Evolutionary conservation across 306 rosid species (phyloP), one percentile per base, ranked within the genome.

Genomic region (Sphenostylis stenocarpa): DNA sequence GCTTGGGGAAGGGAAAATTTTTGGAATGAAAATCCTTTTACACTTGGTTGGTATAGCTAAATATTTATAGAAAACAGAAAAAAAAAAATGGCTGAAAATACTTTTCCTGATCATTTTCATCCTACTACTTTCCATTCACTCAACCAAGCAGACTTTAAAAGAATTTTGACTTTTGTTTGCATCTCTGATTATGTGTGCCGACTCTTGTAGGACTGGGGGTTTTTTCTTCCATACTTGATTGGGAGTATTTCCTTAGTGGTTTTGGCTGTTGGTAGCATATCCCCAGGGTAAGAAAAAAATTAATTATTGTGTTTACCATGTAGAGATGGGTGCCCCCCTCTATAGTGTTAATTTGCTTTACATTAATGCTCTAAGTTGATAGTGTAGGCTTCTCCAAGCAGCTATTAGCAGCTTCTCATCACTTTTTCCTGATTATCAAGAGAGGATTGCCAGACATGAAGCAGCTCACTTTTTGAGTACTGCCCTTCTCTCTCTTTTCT

Each of bases 391-490:
- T 84, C 97, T 95, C 81, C 98, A 90, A 91, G 97, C 92, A 52
- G 97, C 93, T 55, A 95, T 95, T 68, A 41, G 90, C 82, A 86
- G 97, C 80, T 92, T 92, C 81, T 92, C 98, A 61, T 21, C 92
- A n/a, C 73, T 92, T 80, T 92, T 95, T 77, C 97, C 97, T 39
- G 96, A 95, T 84, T 95, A 95, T 77, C 97, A 90, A 71, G 96
- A 95, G 71, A 89, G 98, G 84, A 92, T 89, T 75, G 87, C 97
- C 55, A 85, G 96, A 63, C 97, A 92, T 80, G 98, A 92, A 90
- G 98, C 97, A 71, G 98, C 98, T 15, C 97, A 92, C 84, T 92
- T 95, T 84, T 67, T 92, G 82, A 91, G 97, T 92, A 88, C 58
- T 75, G 12, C 56, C 51, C 28, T 47, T 16, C 56, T 23, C 24